Base-by-base conservation (phyloP, 306 rosid genomes). In the Malus orientalis region DNA sequence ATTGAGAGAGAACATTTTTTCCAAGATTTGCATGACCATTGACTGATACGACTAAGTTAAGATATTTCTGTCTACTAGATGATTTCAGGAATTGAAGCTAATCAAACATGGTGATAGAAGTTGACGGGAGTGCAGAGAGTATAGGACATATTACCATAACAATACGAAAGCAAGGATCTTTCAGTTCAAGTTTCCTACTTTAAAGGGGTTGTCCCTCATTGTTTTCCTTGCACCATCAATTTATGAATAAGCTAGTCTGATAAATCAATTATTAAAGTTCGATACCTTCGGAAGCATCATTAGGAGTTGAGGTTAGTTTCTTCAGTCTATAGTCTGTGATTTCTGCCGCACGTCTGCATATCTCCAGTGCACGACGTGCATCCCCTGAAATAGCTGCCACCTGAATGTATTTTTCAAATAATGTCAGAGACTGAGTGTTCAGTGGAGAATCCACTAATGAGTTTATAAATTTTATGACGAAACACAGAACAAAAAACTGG, bases 331-430 rank as follows among this genome's bases (percentile, higher is more conserved):
- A 95, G 84, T 90, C 98, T 25, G 88, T 86, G 73, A 95, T 89
- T 88, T 95, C 98, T 71, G 98, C 97, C 4, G 97, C 98, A 72
- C 97, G 91, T 82, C 93, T 85, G 81, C 97, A 95, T 76, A 95
- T 95, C 84, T 92, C 98, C 73, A 92, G 73, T 75, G 97, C 97
- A 79, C 98, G 96, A 1, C 36, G 6, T 32, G 36, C 36, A 32
- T 32, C 97, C 78, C 98, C 98, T 18, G 98, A 92, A 74, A 95
- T 89, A 15, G 97, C 97, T 80, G 97, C 97, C 47, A 95, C 98
- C 98, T 92, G 85, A 69, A 87, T 61, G 76, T 58, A 77, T 67
- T 64, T 73, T 81, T 33, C 69, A 30, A 36, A 80, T 47, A 77
- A 40, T 53, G 65, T 23, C 36, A 63, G 59, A 77, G 59, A 84